Evolutionary conservation across 495 filamentous ascomycete genomes (phyloP), one percentile per base, ranked within the genome.

Genomic region (Aspergillus funiculosus): DNA sequence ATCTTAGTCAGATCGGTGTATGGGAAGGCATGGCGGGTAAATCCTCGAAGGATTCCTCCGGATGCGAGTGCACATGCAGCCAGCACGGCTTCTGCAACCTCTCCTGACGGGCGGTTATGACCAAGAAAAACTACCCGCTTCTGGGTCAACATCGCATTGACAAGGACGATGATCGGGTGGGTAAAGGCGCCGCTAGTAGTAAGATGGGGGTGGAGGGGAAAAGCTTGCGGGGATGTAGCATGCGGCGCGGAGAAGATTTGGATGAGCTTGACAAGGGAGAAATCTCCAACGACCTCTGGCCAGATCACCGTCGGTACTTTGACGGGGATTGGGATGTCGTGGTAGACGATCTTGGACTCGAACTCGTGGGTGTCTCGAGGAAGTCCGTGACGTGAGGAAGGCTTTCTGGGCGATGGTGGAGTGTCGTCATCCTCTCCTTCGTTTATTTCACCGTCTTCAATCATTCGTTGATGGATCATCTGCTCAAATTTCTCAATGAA

Each of bases 1-100:
- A 99, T 88, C 63, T 99, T 99, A 31, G 88, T 94, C 15, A 99
- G 75, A 63, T 99, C 92, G 5, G 92, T 99, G 60, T 99, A 99
- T 5, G 92, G 92, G 59, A 99, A 99, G 10, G 94, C 94, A 68
- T 95, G 87, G n/a, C 92, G 80, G 14, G 89, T 95, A 65, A 97
- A 97, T 17, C 94, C 92, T 30, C 88, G 72, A 13, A 99, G 72
- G n/a, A 95, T 74, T 17, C 94, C 92, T n/a, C 92, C 94, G 18
- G 89, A 95, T 15, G 86, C 90, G 22, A 99, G 76, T 4, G 92
- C 87, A 62, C 91, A 97, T 1, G 91, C 89, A 1, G 87, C 92
- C 0, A 98, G 75, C 5, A 98, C 92, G 3, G 92, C 90, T 67
- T 97, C 91, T 5, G 89, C 92, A 8, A 98, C 92, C 58, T 94